Base-by-base conservation (phyloP, 208 protist genomes). In the Acanthamoeba divionensis region DNA sequence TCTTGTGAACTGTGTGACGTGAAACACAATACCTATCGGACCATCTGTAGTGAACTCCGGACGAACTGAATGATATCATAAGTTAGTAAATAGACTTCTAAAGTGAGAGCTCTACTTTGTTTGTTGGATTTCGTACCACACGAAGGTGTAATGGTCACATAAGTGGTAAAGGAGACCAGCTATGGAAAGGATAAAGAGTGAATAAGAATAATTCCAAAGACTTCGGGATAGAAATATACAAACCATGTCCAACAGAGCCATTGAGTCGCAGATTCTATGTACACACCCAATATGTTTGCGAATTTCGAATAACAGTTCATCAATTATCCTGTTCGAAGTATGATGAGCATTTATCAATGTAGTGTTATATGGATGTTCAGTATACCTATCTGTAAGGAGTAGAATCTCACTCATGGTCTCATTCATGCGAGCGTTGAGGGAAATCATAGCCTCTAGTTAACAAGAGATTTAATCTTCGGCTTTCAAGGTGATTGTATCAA, bases 211-310 rank as follows among this genome's bases (percentile, higher is more conserved):
- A 2, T 41, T 83, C 24, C n/a, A n/a, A 91, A 47, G 41, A 93
- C 12, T 21, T 36, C 87, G 8, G 96, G 94, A 12, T 95, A 93
- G 21, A 93, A 90, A 65, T 94, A 93, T 91, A 10, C 96, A 73
- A 7, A 98, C 90, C 66, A 97, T 95, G 89, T 98, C 97, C 0
- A 98, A 91, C 91, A 98, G 93, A 10, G 96, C 94, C 15, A 98
- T 93, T 6, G 95, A 93, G 75, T 98, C 97, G 45, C 90, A 92
- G 26, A 96, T 94, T 0, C 95, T 95, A 92, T 97, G 96, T 63
- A 98, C 90, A 21, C 91, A 92, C n/a, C 95, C 94, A 1, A 97
- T 92, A 15, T 89, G 89, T 31, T 93, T 91, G 4, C 90, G 91
- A 38, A 97, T 94, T n/a, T 94, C 89, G 15, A 87, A 67, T 47